A percentile compares a stretch with the other conserved stretches of the same genome.
phyloP scores from a whole-genome alignment of 169 alveolate genomes.

The Cyclospora cayetanensis region DNA sequence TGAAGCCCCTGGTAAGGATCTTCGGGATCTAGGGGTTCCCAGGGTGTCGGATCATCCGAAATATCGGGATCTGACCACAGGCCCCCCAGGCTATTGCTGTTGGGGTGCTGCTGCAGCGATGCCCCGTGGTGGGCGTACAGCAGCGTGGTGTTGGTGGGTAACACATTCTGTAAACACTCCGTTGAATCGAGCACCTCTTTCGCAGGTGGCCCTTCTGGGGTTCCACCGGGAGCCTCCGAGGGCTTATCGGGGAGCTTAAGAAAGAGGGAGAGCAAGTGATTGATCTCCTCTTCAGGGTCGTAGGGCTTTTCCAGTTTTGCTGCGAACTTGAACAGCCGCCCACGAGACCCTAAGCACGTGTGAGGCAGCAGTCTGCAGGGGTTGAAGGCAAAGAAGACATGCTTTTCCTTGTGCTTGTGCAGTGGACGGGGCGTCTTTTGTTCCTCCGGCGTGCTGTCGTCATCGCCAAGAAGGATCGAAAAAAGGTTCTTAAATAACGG shows the following conservation, averaged over 20 bases:
- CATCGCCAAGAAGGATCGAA: background rate
- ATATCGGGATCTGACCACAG: background rate
- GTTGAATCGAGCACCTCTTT: conserved; percentile 46
- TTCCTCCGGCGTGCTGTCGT: background rate
- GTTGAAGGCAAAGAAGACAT: conserved; percentile 42
- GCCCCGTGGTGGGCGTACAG: background rate
- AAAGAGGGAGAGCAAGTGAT: background rate
- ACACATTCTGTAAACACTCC: conserved; percentile 38
- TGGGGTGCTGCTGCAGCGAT: background rate
- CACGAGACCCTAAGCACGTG: conserved; percentile 50
- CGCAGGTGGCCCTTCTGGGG: too few species aligned
- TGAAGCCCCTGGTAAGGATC: conserved; percentile 24
- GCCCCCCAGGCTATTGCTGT: conserved; percentile 4
- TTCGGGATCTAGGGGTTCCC: conserved; percentile 13
- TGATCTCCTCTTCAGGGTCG: conserved; percentile 24
- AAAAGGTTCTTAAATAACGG: background rate
- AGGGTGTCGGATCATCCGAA: conserved; percentile 27
- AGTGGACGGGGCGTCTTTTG: background rate
- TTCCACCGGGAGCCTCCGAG: background rate
- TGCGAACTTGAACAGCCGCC: conserved; percentile 58
- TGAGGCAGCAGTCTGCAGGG: conserved; percentile 53
- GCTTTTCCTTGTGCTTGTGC: conserved; percentile 45
- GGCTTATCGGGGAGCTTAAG: background rate
- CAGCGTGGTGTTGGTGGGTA: background rate
- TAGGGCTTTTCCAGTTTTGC: conserved; percentile 35